Percentiles rank a stretch among this genome's conserved stretches.
Evolutionary conservation across 2,329 filamentous ascomycete genomes (phyloP).

Genomic region (Aurifilum marmelostoma): DNA sequence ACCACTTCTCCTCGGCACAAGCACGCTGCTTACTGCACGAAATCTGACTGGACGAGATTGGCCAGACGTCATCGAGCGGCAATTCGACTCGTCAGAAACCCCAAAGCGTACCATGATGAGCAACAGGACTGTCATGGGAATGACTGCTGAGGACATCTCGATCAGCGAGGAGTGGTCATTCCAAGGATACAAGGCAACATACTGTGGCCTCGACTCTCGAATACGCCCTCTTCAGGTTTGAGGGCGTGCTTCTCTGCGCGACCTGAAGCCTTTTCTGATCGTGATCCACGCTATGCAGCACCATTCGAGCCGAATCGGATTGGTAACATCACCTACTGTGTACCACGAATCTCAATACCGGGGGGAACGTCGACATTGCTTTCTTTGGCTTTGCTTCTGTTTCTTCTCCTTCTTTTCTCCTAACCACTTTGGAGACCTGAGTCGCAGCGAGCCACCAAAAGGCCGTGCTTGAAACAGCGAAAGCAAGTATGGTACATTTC

Average conservation of each 20-base stretch:
- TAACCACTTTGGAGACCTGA: no score
- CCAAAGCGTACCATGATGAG: background rate
- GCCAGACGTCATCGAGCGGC: slow-evolving; percentile 3
- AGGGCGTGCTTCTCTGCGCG: background rate
- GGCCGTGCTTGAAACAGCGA: background rate
- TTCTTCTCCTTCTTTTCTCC: background rate
- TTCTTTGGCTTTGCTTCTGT: background rate
- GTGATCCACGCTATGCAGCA: no score
- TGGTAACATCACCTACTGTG: background rate
- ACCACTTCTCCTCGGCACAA: background rate
- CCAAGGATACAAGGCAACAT: no score
- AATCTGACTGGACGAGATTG: background rate
- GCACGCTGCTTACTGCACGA: background rate
- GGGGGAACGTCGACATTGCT: background rate
- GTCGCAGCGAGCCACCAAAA: no score
- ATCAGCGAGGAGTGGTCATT: no score
- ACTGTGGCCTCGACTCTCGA: no score
- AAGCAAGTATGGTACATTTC: background rate
- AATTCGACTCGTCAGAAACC: background rate
- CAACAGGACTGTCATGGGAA: background rate
- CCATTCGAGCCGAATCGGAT: background rate
- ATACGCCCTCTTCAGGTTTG: no score
- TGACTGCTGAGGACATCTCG: no score
- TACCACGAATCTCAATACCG: background rate
- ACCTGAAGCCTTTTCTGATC: background rate